Base-by-base conservation (phyloP, 2,329 filamentous ascomycete genomes). In the Setomelanomma holmii region DNA sequence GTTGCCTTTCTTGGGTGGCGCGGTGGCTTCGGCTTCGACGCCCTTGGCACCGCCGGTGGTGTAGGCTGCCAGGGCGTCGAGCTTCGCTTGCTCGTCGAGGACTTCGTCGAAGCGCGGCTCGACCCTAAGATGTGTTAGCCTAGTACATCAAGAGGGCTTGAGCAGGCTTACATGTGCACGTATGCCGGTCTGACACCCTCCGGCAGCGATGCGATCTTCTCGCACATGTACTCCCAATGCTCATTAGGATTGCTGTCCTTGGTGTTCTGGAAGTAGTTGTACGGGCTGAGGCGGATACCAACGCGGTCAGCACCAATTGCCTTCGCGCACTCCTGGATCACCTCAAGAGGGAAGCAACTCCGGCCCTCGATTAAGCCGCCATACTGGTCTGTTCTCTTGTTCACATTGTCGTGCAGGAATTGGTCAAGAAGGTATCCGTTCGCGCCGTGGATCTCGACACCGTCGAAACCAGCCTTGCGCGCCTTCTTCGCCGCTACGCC, bases 271-370 rank as follows among this genome's bases (percentile, higher is more conserved):
- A 73, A 73, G 58, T 73, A 74, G 53, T 73, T 74, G 56, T 61
- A 74, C 4, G 71, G 71, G 19, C 60, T 64, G 20, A 73, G 61
- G 21, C 71, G 63, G 17, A 75, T 71, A 12, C 68, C 71, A 5
- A 71, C 64, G 12, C 66, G 63, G 17, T 72, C 67, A 39, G 61
- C 60, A 6, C 73, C 72, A 40, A 75, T 70, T 2, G 72, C 67
- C 34, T 67, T 69, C 6, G 62, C 61, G 33, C 66, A 66, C 46
- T 67, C 70, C 40, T 67, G 49, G 40, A 74, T 81, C n/a, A 86
- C 73, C 58, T 85, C 82, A 2, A 86, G 66, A 1, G 78, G 79
- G 59, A 89, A 87, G 4, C 76, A 78, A 54, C 78, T 82, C n/a
- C 81, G 75, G 51, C 82, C 81, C 62, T 82, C 76, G 1, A 81